A percentile compares a stretch with the other conserved stretches of the same genome.
Conservation (phyloP, 441 rosid species). For the Pelargonium australe region DNA sequence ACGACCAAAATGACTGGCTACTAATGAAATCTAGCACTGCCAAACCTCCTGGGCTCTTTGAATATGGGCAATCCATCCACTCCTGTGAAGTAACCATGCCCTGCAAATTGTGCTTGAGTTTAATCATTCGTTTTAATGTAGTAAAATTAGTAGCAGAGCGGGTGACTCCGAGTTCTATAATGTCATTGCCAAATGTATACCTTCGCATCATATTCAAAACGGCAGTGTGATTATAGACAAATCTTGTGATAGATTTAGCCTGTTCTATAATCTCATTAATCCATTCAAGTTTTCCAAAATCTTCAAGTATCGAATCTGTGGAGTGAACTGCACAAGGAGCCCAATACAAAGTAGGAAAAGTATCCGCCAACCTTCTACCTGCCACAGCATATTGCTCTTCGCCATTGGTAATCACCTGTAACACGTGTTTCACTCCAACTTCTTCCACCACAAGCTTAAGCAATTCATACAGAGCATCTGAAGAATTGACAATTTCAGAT, state of each 20-base stretch:
- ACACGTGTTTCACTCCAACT: conserved; percentile 57
- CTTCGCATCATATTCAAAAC: conserved; percentile 71
- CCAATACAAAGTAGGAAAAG: conserved; percentile 73
- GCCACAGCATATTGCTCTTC: conserved; percentile 47
- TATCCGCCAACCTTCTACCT: conserved; percentile 53
- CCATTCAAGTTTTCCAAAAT: conserved; percentile 63
- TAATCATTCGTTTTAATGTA: conserved; percentile 50
- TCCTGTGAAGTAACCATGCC: conserved; percentile 83
- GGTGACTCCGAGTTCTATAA: conserved; percentile 54
- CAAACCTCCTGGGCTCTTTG: conserved; percentile 65
- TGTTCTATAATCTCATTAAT: conserved; percentile 52
- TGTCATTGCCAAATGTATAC: conserved; percentile 66
- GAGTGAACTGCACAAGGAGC: conserved; percentile 73
- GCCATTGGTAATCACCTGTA: conserved; percentile 72
- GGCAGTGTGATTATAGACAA: conserved; percentile 57
- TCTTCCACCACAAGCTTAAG: conserved; percentile 71
- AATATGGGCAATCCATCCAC: conserved; percentile 65
- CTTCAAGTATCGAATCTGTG: conserved; percentile 70
- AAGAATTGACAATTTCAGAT: conserved; percentile 38
- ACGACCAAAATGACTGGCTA: conserved; percentile 70
- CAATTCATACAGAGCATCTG: conserved; percentile 47
- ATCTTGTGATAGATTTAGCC: conserved; percentile 72
- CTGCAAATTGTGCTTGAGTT: conserved; percentile 57
- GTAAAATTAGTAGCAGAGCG: conserved; percentile 63
- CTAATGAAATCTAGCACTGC: conserved; percentile 56